Evolutionary conservation across 306 rosid species (phyloP), one percentile per base, ranked within the genome.

Genomic region (Biancaea sappan): DNA sequence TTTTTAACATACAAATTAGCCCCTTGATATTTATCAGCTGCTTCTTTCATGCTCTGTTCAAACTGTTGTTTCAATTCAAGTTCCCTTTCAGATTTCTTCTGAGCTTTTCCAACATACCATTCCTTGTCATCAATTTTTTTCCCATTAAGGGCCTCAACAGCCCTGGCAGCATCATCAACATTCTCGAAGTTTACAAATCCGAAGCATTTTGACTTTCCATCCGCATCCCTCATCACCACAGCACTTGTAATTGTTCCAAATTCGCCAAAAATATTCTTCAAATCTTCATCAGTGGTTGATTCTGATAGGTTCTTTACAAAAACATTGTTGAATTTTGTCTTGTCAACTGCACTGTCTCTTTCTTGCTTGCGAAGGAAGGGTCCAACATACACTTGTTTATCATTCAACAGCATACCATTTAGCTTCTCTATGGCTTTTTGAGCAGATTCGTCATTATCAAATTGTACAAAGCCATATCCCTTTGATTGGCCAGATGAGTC

Each of bases 351-450:
- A 81, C 66, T 59, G 0, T 94, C 99, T 66, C 99, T 84, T 81
- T 94, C 99, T 83, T 92, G 99, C 86, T 92, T 94, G 77, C 96
- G 99, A 66, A 88, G 92, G 84, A 94, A 94, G 73, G 99, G 99
- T 19, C 99, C 99, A 61, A 94, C 99, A 85, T 51, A 94, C 48
- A 94, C 97, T 86, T 90, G 95, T 76, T 94, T 94, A 77, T 94
- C 99, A 76, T 94, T 94, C 64, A 94, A 52, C 76, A 94, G 86
- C 99, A 94, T 94, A 8, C 99, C 99, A 83, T 94, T 90, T 81
- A 94, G 89, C 84, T 91, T 84, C 73, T 87, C 93, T 18, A 92
- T 94, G 66, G 99, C 99, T 48, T 84, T 90, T 67, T 85, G 97
- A 68, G 93, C 97, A 84, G 96, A 48, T 71, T 94, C 99, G n/a